phyloP scores from a whole-genome alignment of 2,329 filamentous ascomycete species.

The Pyrenochaeta sp. region DNA sequence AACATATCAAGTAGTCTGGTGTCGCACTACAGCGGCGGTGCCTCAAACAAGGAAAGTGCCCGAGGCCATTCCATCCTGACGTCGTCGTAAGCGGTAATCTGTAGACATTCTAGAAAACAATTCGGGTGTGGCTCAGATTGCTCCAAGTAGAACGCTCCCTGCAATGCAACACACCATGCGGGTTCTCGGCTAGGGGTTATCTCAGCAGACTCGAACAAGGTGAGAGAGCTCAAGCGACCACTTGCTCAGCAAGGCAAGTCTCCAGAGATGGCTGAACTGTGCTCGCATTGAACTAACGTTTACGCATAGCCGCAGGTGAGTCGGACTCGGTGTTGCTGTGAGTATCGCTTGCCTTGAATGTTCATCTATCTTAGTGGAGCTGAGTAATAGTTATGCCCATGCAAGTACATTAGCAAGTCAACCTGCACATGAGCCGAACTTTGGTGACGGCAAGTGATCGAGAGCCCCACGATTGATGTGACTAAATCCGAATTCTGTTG shows the following conservation, averaged over 20 bases:
- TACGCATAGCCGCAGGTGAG: conserved; percentile 11
- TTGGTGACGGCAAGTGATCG: conserved; percentile 1
- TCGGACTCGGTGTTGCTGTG: conserved; percentile 29
- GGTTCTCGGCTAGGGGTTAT: not conserved
- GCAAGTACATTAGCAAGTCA: conserved; percentile 1
- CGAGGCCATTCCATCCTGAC: conserved; percentile 24
- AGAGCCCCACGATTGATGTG: not conserved
- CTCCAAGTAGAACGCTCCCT: conserved; percentile 35
- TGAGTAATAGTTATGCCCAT: conserved; percentile 15
- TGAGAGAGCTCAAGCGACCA: conserved; percentile 5
- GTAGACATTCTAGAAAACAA: conserved; percentile 43
- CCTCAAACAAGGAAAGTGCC: conserved; percentile 21
- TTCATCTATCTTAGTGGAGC: conserved; percentile 22
- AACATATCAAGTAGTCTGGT: conserved; percentile 11
- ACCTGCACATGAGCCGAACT: conserved; percentile 6
- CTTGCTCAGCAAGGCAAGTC: conserved; percentile 15
- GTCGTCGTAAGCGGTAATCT: conserved; percentile 40
- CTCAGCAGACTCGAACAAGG: conserved; percentile 8
- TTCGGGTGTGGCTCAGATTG: conserved; percentile 30
- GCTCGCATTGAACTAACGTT: conserved; percentile 18
- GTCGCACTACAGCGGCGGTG: conserved; percentile 37
- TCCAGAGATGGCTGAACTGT: conserved; percentile 28
- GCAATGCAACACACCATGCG: conserved; percentile 8
- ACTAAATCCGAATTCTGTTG: conserved; percentile 8
- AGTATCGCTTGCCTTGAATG: conserved; percentile 17